These are phyloP conservation scores for Aspergillus diversus DNA, from an alignment of 495 filamentous ascomycete species.

Conservation along the genomic window DNA sequence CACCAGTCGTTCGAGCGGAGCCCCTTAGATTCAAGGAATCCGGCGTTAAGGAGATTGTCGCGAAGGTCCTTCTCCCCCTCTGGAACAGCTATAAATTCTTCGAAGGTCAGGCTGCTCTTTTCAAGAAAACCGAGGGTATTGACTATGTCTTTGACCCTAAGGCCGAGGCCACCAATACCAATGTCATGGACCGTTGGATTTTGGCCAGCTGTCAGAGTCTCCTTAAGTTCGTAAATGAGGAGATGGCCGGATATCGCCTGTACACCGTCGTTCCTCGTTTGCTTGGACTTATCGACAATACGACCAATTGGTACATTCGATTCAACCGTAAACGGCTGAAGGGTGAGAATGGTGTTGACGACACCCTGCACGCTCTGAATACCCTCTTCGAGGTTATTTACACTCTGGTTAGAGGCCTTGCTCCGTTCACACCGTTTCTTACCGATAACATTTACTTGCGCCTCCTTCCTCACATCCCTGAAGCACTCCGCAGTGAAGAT, in stretches of 20 bases:
- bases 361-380: slow-evolving; percentile 89
- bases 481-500: slow-evolving; percentile 66
- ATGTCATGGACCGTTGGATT: slow-evolving; percentile 98
- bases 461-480: slow-evolving; percentile 79
- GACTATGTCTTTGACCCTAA: slow-evolving; percentile 81
- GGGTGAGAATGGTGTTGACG: slow-evolving; percentile 85
- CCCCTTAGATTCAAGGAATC: slow-evolving; percentile 88
- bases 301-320: slow-evolving; percentile 99
- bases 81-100: slow-evolving; percentile 99
- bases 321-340: slow-evolving; percentile 96
- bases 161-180: slow-evolving; percentile 73
- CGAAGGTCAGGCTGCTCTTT: slow-evolving; percentile 86
- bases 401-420: slow-evolving; percentile 82
- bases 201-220: slow-evolving; percentile 91
- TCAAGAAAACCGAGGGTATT: slow-evolving; percentile 84
- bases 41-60: slow-evolving; percentile 94
- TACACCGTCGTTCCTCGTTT: slow-evolving; percentile 95
- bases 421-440: slow-evolving; percentile 95
- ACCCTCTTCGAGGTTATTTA: slow-evolving; percentile 97
- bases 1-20: slow-evolving; percentile 92
- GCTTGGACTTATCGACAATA: slow-evolving; percentile 87
- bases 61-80: slow-evolving; percentile 88
- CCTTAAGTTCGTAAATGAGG: slow-evolving; percentile 89
- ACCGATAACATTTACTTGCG: slow-evolving; percentile 91
- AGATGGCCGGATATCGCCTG: slow-evolving; percentile 89